Base-by-base conservation (phyloP, 805 yeast genomes). In the Candida vartiovaarae region DNA sequence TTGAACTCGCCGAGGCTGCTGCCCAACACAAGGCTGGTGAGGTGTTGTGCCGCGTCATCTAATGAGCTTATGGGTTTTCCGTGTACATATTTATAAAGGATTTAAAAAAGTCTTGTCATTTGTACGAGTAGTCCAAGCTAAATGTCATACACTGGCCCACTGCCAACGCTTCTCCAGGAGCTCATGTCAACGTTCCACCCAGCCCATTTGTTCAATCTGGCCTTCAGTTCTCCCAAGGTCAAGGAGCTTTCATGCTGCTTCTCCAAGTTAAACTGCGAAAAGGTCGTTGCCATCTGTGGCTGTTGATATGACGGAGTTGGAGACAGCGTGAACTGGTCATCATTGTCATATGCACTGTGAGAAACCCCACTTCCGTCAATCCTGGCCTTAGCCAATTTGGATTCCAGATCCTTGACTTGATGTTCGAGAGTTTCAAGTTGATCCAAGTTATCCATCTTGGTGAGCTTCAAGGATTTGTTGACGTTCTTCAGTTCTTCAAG, bases 111-210 rank as follows among this genome's bases (percentile, higher is more conserved):
- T 29, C 32, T 29, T 10, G 10, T 8, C 8, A 10, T 29, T 29
- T 29, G 32, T 29, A 10, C 8, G 8, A 29, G 8, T 32, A 34
- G 9, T 10, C 11, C n/a, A 35, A 25, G 30, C 29, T 25, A 35
- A 10, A 35, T 8, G 8, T 26, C 37, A 23, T 8, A 24, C 6
- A 24, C 58, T 3, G 85, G 81, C 3, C 89, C 89, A 41, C 74
- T 66, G 1, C 87, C 88, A 15, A 77, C 68, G 41, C 81, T 75
- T 57, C 83, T 73, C 97, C 97, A 90, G 10, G 60, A 54, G 26
- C 86, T 73, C 95, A 90, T 85, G 56, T 90, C 96, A 3, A 88
- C 74, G 56, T 83, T 87, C 89, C 90, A 90, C 39, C 77, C 80
- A 51, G 79, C 80, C 95, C 95, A 90, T 51, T 77, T 78, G 57